Evolutionary conservation across 257 asterid species (phyloP).

Genomic region (Mitragyna speciosa): DNA sequence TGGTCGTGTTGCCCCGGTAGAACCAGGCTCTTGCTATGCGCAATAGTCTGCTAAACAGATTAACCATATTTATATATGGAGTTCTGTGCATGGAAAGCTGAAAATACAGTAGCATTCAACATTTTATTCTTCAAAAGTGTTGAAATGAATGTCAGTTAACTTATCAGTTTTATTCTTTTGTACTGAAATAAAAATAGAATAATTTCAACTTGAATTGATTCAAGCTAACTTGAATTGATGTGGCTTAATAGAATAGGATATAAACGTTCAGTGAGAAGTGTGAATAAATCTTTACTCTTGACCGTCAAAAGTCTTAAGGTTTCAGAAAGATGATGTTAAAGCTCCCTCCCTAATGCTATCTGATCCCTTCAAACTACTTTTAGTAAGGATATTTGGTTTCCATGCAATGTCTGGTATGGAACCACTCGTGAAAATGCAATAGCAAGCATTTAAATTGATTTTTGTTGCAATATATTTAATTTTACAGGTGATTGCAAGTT

Average conservation of each 20-base stretch:
- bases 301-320: neutral
- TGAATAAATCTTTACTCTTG: neutral
- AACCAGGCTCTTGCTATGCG: constrained; percentile 74
- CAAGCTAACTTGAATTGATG: neutral
- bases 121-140: neutral
- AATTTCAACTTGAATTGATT: neutral
- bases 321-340: neutral
- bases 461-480: neutral
- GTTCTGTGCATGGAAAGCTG: constrained; percentile 16
- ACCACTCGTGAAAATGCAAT: neutral
- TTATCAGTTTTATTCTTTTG: neutral
- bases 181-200: neutral
- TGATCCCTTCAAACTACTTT: neutral
- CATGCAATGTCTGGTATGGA: neutral
- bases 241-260: neutral
- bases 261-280: neutral
- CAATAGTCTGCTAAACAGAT: constrained; percentile 31
- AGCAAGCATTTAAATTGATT: neutral
- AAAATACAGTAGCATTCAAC: neutral
- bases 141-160: neutral
- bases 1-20: constrained; percentile 59
- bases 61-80: neutral
- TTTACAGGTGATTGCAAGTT: neutral
- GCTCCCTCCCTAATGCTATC: neutral
- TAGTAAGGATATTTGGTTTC: neutral